Conservation (phyloP, 2,329 filamentous ascomycete species). For the Pseudocercospora cruenta region DNA sequence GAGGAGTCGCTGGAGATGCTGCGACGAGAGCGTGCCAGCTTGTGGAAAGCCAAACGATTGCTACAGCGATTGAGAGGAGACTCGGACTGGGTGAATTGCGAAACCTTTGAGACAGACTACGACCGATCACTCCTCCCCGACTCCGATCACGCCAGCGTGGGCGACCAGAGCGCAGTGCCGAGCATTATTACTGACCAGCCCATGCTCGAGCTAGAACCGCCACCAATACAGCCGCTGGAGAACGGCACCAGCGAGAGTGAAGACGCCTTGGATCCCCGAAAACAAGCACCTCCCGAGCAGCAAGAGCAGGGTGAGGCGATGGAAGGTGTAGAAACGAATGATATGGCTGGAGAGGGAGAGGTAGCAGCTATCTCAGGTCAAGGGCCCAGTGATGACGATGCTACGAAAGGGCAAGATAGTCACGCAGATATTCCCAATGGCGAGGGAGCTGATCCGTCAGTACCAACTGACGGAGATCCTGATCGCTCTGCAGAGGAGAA, state of each 20-base stretch:
- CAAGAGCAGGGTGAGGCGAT: slow-evolving; percentile 26
- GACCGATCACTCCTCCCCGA: slow-evolving; percentile 47
- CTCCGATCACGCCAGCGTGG: slow-evolving; percentile 19
- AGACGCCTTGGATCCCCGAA: slow-evolving; percentile 21
- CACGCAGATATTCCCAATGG: background rate
- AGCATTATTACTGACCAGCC: slow-evolving; percentile 28
- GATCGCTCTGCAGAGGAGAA: slow-evolving; percentile 16
- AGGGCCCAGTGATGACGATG: background rate
- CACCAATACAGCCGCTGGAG: slow-evolving; percentile 5
- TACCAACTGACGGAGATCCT: background rate
- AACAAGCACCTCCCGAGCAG: slow-evolving; percentile 12
- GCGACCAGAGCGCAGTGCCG: slow-evolving; percentile 26
- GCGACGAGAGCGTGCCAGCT: slow-evolving; percentile 71
- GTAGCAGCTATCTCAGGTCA: background rate
- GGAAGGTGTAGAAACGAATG: slow-evolving; percentile 33
- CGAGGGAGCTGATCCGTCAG: background rate
- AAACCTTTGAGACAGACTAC: slow-evolving; percentile 54
- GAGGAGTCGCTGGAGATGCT: slow-evolving; percentile 70
- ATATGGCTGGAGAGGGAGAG: slow-evolving; percentile 8
- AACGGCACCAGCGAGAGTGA: slow-evolving; percentile 6
- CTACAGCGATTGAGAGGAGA: slow-evolving; percentile 76
- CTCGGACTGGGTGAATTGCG: slow-evolving; percentile 65
- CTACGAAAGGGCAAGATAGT: background rate
- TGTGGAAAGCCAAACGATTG: slow-evolving; percentile 75
- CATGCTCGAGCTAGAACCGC: slow-evolving; percentile 14